A percentile compares a stretch with the other conserved stretches of the same genome.
phyloP scores from a whole-genome alignment of 2,329 filamentous ascomycete genomes.

The Reticulascus tulasneorum region DNA sequence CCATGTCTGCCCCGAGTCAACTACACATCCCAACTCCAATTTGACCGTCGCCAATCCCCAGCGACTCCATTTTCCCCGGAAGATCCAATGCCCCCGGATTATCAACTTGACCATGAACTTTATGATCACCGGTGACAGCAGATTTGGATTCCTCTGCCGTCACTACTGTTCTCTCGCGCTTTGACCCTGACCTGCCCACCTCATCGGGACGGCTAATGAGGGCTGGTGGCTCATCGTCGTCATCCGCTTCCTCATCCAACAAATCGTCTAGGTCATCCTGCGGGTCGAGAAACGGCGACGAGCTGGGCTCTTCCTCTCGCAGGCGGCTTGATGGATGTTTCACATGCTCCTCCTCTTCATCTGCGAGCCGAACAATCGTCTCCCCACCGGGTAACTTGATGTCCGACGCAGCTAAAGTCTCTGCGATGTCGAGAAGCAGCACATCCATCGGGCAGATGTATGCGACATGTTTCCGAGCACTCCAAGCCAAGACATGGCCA shows the following conservation, averaged over 20 bases:
- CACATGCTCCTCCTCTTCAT: conserved; percentile 10
- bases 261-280: conserved; percentile 22
- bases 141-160: no score
- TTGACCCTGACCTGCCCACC: background rate
- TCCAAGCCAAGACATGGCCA: conserved; percentile 89
- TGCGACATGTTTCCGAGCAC: conserved; percentile 71
- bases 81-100: no score
- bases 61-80: conserved; percentile 25
- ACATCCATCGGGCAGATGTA: conserved; percentile 97
- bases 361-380: conserved; percentile 29
- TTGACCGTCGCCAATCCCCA: conserved; percentile 25
- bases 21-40: conserved; percentile 15
- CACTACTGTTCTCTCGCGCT: background rate
- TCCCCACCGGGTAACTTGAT: conserved; percentile 67
- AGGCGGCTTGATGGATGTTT: conserved; percentile 1
- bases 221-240: conserved; percentile 11
- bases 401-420: conserved; percentile 65
- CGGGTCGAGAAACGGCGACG: conserved; percentile 13
- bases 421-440: conserved; percentile 77
- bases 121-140: no score
- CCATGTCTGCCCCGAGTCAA: conserved; percentile 11
- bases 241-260: conserved; percentile 25
- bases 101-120: no score
- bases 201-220: conserved; percentile 4
- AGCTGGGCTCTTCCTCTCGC: conserved; percentile 8